Base-by-base conservation (phyloP, 2,329 filamentous ascomycete genomes). In the Fusarium coffeatum region DNA sequence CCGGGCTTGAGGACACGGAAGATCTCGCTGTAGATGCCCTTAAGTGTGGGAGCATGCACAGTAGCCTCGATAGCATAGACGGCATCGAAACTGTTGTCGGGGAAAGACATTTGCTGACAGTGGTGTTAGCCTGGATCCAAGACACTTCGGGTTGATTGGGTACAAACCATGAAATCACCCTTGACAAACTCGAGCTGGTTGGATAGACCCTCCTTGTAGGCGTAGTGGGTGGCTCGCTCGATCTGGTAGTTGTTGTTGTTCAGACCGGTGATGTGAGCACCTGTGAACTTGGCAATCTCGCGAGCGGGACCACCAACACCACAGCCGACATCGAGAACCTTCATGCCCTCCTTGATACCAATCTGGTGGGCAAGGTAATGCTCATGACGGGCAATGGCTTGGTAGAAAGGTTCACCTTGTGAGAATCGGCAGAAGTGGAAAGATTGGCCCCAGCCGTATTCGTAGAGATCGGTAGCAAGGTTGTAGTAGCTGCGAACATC, bases 171-270 rank as follows among this genome's bases (percentile, higher is more conserved):
- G 80, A 99, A 99, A 78, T 98, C 95, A 55, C 94, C 95, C 88
- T 98, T 98, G 78, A 93, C 91, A 76, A 93, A 98, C 69, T 87
- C 87, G 72, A 97, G 84, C 84, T 97, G 93, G 77, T 93, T 81
- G 2, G 90, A 87, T 55, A 98, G 85, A 54, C 91, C 90, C 82
- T 97, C 93, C 82, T 93, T 93, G 67, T 87, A 82, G 5, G 94
- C 93, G 78, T 98, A 97, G 57, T 87, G 85, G 16, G 90, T 94
- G n/a, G 94, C 95, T 72, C 96, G 93, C 79, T 98, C 89, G 72
- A 98, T 97, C 84, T 98, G 96, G 86, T 99, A 99, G 84, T 98
- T 93, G 82, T 98, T 98, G 89, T 98, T 98, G 89, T 98, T 99
- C 80, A 98, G 84, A 45, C 96, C 96, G 25, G 93, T 91, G 69